Evolutionary conservation across 1,139 yeast genomes (phyloP).

Genomic region (Lodderomyces orthopsilosis): DNA sequence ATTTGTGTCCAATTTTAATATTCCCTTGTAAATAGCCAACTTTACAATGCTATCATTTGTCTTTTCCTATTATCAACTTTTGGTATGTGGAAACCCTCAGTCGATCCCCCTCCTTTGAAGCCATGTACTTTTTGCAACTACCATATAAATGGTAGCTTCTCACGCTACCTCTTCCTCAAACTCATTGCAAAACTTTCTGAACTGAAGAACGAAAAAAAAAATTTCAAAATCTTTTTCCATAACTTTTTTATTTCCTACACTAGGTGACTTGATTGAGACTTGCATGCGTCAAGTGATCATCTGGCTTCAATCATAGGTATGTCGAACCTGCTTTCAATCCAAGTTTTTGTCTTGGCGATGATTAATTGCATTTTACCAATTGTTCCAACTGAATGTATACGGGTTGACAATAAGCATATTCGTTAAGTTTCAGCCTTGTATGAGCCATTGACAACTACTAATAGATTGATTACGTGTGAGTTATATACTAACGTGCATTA

Average conservation of each 20-base stretch:
- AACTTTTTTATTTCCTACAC: not conserved
- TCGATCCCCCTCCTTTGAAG: too few species aligned
- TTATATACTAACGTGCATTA: slow-evolving; percentile 3
- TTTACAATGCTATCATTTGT: too few species aligned
- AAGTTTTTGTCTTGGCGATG: slow-evolving; percentile 41
- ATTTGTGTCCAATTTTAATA: too few species aligned
- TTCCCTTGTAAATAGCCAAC: too few species aligned
- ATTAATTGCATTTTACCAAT: slow-evolving; percentile 74
- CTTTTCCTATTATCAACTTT: too few species aligned
- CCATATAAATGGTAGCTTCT: not conserved
- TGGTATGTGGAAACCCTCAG: too few species aligned
- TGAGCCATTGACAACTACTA: slow-evolving; percentile 55
- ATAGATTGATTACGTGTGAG: not conserved
- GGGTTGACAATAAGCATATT: slow-evolving; percentile 70
- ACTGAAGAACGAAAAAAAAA: too few species aligned
- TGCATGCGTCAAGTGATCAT: slow-evolving; percentile 1
- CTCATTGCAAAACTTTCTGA: slow-evolving; percentile 1
- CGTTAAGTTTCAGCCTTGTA: slow-evolving; percentile 90
- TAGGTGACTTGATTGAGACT: not conserved
- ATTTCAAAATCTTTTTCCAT: not conserved
- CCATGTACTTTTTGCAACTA: too few species aligned
- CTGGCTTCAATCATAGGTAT: slow-evolving; percentile 1
- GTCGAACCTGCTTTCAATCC: not conserved
- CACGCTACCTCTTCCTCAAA: not conserved
- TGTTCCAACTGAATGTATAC: slow-evolving; percentile 74